Percentiles rank a stretch among this genome's conserved stretches.
These are phyloP conservation scores for Colletotrichum spaethianum DNA, from an alignment of 2,329 filamentous ascomycete genomes.

Conservation along the genomic window DNA sequence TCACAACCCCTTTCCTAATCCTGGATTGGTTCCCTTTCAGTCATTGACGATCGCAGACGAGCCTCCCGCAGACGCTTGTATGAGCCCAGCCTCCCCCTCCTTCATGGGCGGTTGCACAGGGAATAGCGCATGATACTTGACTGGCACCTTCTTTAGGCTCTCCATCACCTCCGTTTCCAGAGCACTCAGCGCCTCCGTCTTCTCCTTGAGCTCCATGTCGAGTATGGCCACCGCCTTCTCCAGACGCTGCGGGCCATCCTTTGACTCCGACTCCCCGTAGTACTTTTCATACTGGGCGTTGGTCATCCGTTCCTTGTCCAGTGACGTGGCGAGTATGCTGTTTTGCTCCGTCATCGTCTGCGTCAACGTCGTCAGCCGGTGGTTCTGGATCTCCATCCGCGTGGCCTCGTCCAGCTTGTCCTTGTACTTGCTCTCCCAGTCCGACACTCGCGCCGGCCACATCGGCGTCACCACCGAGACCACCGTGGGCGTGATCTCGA, in stretches of 20 bases:
- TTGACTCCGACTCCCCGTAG: slow-evolving; percentile 13
- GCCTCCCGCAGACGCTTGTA: background rate
- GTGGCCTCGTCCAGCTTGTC: slow-evolving; percentile 44
- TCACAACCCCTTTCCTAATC: background rate
- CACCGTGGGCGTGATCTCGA: slow-evolving; percentile 61
- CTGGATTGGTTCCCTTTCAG: background rate
- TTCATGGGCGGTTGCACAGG: background rate
- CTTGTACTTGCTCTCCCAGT: slow-evolving; percentile 47
- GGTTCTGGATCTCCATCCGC: slow-evolving; percentile 20
- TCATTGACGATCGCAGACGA: background rate
- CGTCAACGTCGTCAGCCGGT: slow-evolving; percentile 42
- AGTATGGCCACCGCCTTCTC: slow-evolving; percentile 22
- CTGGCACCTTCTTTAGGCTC: background rate
- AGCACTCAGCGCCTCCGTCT: slow-evolving; percentile 1
- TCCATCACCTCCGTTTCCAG: background rate
- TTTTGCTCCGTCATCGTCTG: slow-evolving; percentile 36
- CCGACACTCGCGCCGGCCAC: slow-evolving; percentile 51
- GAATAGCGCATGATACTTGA: background rate
- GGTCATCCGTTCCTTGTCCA: slow-evolving; percentile 19
- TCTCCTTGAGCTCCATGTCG: background rate
- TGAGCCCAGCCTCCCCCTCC: background rate
- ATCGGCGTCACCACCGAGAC: slow-evolving; percentile 47
- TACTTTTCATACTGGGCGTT: slow-evolving; percentile 35
- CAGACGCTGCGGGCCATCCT: slow-evolving; percentile 1
- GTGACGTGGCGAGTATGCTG: slow-evolving; percentile 30